Base-by-base conservation (phyloP, 129 eudicot species). In the Gnaphalium uliginosum region DNA sequence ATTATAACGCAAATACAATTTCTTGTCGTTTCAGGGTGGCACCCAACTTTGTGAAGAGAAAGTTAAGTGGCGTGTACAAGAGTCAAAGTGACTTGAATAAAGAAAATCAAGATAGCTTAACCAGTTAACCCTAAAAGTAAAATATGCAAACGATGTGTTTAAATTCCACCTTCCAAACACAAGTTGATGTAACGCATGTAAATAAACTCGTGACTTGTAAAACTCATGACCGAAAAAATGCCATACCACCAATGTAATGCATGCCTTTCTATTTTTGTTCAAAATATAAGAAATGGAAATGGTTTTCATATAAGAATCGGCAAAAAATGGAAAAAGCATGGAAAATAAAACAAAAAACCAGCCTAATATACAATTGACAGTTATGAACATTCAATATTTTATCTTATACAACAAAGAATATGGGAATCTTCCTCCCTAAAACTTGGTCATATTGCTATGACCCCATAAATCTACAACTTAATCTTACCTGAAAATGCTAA, bases 401-500 rank as follows among this genome's bases (percentile, higher is more conserved):
- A 46, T 11, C 18, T 46, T 11, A 46, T 14, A 46, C 53, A 46
- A 46, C 53, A 80, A 80, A 73, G 83, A 80, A 80, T 80, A 67
- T 30, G 66, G 83, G 79, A 64, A 65, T 37, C 67, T 66, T 26
- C 70, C 78, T 73, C 64, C 53, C 53, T 14, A 46, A 46, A 46
- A 46, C 53, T 46, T 13, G 53, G 53, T 46, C 53, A 46, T 46
- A 46, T 46, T 46, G 53, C 53, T 46, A 46, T 46, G 53, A 46
- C n/a, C 53, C 18, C 53, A 46, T 46, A 46, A 46, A 46, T 46
- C 53, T 46, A 80, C 79, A 74, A n/a, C 83, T 80, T 73, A 71
- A 78, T 68, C 65, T 71, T 59, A 48, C 63, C 57, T 76, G 67
- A 79, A 72, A 78, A 71, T 71, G 22, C 77, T 78, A 78, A 65